Conservation (phyloP, 306 rosid species). For the Elaeagnus macrophylla region DNA sequence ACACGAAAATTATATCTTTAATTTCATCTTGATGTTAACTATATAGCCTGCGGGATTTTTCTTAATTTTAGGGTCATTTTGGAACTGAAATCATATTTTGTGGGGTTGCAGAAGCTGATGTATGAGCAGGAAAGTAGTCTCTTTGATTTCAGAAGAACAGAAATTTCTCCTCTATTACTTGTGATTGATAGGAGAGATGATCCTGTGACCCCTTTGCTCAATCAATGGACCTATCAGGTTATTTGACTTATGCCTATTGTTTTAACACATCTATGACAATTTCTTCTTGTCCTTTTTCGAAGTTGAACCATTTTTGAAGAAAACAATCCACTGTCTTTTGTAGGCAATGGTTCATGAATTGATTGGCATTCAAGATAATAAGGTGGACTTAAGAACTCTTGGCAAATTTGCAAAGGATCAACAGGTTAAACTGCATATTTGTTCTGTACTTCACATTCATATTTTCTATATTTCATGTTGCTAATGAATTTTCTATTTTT, state of each 20-base stretch:
- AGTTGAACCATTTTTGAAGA: too few relatives aligned
- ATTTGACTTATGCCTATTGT: slow-evolving; percentile 6
- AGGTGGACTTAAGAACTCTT: slow-evolving; percentile 69
- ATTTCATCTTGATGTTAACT: neutral
- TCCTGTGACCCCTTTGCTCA: slow-evolving; percentile 81
- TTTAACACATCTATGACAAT: slow-evolving; percentile 10
- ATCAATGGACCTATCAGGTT: slow-evolving; percentile 99
- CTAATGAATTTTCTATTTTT: slow-evolving; percentile 14
- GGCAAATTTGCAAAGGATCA: slow-evolving; percentile 76
- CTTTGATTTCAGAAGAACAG: slow-evolving; percentile 84
- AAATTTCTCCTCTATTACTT: slow-evolving; percentile 79
- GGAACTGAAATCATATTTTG: slow-evolving; percentile 29
- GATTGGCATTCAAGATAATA: slow-evolving; percentile 89
- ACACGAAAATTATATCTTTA: neutral
- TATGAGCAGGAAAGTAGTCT: slow-evolving; percentile 93
- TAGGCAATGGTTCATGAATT: slow-evolving; percentile 99
- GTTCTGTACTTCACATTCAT: neutral
- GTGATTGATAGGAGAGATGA: slow-evolving; percentile 97
- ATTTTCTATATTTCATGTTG: slow-evolving; percentile 14
- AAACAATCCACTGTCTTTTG: slow-evolving; percentile 9
- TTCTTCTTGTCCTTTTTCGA: neutral
- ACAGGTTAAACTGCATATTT: slow-evolving; percentile 53
- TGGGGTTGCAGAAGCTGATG: slow-evolving; percentile 74
- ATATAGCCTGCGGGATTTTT: neutral
- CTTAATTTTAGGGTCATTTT: slow-evolving; percentile 1